Conservation (phyloP, 345 rosid species). For the Boechera stricta region DNA sequence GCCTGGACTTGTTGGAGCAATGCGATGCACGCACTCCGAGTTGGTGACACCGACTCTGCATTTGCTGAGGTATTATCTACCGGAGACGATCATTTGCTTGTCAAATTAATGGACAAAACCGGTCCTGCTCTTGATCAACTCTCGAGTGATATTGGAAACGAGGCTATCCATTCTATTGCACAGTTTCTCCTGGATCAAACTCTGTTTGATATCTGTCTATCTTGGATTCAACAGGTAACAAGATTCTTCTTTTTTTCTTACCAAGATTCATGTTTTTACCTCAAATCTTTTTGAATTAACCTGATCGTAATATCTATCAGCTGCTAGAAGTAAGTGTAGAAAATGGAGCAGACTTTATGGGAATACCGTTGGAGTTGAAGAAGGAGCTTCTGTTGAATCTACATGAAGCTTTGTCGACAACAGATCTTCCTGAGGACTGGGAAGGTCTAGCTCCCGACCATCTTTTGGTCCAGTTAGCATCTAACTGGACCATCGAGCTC, state of each 20-base stretch:
- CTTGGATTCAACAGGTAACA: constrained; percentile 95
- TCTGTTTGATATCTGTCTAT: constrained; percentile 73
- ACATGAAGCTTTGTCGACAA: constrained; percentile 69
- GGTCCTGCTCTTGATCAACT: constrained; percentile 89
- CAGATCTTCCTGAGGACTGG: constrained; percentile 87
- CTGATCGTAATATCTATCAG: constrained; percentile 45
- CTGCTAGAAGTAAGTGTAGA: constrained; percentile 72
- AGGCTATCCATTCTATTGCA: constrained; percentile 65
- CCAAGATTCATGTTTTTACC: background rate
- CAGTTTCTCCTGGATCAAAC: constrained; percentile 82
- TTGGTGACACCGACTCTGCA: constrained; percentile 88
- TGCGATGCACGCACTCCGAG: constrained; percentile 90
- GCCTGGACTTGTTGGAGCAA: constrained; percentile 85
- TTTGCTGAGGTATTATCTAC: constrained; percentile 81
- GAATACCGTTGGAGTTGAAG: constrained; percentile 77
- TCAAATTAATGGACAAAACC: constrained; percentile 90
- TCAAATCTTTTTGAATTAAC: background rate
- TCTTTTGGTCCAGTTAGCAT: constrained; percentile 79
- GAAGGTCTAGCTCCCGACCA: constrained; percentile 79
- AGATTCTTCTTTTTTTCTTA: constrained; percentile 9
- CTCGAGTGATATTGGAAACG: constrained; percentile 74
- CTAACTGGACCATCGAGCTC: constrained; percentile 84
- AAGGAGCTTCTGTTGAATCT: constrained; percentile 77
- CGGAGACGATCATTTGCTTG: constrained; percentile 81
- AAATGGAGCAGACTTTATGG: constrained; percentile 66